Percentiles rank a stretch among this genome's conserved stretches.
phyloP scores from a whole-genome alignment of 352 stramenopile genomes.

The Thraustotheca clavata region DNA sequence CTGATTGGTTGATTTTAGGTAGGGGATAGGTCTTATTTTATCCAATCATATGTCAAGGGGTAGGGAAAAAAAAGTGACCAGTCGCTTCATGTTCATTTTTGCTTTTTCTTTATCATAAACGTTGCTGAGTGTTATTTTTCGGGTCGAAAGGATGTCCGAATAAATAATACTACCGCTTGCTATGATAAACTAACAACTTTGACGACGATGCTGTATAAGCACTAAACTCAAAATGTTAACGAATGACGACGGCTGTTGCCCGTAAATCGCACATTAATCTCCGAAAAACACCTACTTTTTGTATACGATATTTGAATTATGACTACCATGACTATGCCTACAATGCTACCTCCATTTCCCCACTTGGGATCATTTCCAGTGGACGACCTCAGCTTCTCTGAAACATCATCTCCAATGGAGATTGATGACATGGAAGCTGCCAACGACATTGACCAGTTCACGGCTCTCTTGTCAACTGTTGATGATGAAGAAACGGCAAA shows the following conservation, averaged over 20 bases:
- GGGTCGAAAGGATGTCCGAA: slow-evolving; percentile 21
- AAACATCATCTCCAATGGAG: not conserved
- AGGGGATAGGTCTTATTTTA: not conserved
- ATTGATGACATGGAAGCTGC: slow-evolving; percentile 13
- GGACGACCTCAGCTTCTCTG: slow-evolving; percentile 13
- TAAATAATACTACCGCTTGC: slow-evolving; percentile 17
- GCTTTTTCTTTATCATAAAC: slow-evolving; percentile 18
- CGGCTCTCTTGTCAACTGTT: not conserved
- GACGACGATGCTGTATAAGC: slow-evolving; percentile 20
- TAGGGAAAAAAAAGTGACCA: not conserved
- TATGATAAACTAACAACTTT: slow-evolving; percentile 9
- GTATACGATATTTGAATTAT: slow-evolving; percentile 6
- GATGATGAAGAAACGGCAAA: slow-evolving; percentile 20
- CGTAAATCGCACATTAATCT: slow-evolving; percentile 12
- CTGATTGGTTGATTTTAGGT: not conserved
- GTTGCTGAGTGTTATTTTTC: slow-evolving; percentile 13
- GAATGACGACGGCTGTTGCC: not conserved
- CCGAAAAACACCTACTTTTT: not conserved
- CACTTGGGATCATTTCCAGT: slow-evolving; percentile 2
- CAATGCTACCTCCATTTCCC: slow-evolving; percentile 9
- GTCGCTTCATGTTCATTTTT: slow-evolving; percentile 14
- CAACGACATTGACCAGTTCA: slow-evolving; percentile 21
- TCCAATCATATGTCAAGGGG: not conserved
- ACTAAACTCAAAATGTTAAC: slow-evolving; percentile 1
- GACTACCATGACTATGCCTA: slow-evolving; percentile 20